Base-by-base conservation (phyloP, 306 rosid species). In the Trifolium fragiferum region DNA sequence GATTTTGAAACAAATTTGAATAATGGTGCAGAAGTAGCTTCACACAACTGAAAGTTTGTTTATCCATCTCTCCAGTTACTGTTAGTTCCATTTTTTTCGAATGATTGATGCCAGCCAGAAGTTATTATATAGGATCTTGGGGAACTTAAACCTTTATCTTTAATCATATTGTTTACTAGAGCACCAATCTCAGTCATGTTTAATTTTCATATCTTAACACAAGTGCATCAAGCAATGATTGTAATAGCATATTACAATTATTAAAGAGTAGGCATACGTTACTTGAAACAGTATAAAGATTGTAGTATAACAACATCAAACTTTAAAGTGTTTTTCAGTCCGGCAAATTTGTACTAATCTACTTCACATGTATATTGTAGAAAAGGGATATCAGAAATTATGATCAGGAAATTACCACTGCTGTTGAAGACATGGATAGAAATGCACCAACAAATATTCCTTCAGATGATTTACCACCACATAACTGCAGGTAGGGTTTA, bases 391-490 rank as follows among this genome's bases (percentile, higher is more conserved):
- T 19, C 58, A 81, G 51, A 76, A 76, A 23, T 61, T 66, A 66
- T 13, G 68, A 46, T 40, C 74, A 59, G 75, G 51, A 73, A 78
- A 41, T 86, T 85, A 94, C 97, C 99, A 92, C 97, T 47, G 99
- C 97, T 51, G 97, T 94, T 9, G 96, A 94, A 77, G 99, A 94
- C 99, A 94, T 89, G 69, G 99, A 94, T 49, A 89, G 85, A 69
- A 92, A 86, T 79, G 89, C 87, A 68, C 99, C 99, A 78, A 90
- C 87, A 64, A 89, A 94, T 33, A 94, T 84, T 82, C 96, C 99
- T 82, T 94, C 99, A 47, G 96, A 91, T 79, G 99, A 73, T 80
- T 87, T 92, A 62, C 99, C 99, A 58, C 99, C 97, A 66, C 97
- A 94, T 81, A 94, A 73, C 99, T 94, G 91, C 86, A 92, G 81